phyloP scores from a whole-genome alignment of 2,329 filamentous ascomycete genomes.

The Aspergillus bombycis region DNA sequence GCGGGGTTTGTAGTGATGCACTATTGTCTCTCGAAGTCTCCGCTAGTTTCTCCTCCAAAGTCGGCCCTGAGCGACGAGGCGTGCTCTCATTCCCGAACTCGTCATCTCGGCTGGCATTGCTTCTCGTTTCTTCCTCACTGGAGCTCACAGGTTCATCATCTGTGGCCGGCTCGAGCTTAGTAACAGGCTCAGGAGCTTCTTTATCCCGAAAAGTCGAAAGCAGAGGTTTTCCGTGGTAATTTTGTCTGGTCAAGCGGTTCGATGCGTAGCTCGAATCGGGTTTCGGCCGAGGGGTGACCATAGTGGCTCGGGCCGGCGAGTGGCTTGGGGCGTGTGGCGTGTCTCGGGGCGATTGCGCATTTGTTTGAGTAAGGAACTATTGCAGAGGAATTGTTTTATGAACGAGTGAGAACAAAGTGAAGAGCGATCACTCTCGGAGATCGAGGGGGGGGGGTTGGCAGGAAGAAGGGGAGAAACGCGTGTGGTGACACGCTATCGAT shows the following conservation, averaged over 20 bases:
- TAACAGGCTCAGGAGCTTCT: neutral
- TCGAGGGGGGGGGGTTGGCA: constrained; percentile 1
- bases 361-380: neutral
- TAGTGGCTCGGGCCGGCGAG: neutral
- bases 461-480: constrained; percentile 9
- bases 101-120: constrained; percentile 14
- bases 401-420: neutral
- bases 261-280: constrained; percentile 33
- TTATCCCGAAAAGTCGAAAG: constrained; percentile 28
- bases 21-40: constrained; percentile 1
- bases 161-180: constrained; percentile 29
- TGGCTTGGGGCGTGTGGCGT: neutral
- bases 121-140: constrained; percentile 29
- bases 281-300: constrained; percentile 17
- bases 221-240: constrained; percentile 20
- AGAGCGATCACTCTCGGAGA: neutral
- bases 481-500: constrained; percentile 18
- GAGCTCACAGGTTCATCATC: constrained; percentile 42
- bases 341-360: neutral
- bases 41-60: constrained; percentile 29
- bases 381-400: neutral
- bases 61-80: constrained; percentile 11
- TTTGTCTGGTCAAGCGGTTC: constrained; percentile 25
- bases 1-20: constrained; percentile 3
- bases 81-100: constrained; percentile 9